phyloP scores from a whole-genome alignment of 2,329 filamentous ascomycete species.

The Chaetomiaceae sp. region DNA sequence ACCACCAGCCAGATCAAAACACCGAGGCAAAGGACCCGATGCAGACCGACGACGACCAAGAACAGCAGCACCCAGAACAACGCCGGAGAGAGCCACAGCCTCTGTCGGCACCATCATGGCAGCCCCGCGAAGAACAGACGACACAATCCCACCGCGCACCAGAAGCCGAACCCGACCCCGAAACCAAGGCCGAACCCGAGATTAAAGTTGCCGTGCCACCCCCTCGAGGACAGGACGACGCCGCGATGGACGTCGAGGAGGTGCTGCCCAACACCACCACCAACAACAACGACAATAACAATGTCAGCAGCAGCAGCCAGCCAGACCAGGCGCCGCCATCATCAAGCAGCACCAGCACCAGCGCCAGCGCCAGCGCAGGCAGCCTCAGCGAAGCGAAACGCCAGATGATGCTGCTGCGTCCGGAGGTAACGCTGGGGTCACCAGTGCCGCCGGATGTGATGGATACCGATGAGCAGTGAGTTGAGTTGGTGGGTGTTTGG shows the following conservation, averaged over 20 bases:
- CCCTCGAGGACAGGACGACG: constrained; percentile 3
- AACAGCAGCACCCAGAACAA: neutral
- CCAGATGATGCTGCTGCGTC: constrained; percentile 10
- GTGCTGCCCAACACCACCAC: too few species aligned
- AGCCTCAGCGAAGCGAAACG: constrained; percentile 13
- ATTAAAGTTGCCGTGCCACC: constrained; percentile 12
- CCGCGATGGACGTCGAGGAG: constrained; percentile 19
- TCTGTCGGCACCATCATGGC: neutral
- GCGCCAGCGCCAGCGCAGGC: neutral
- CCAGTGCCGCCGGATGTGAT: constrained; percentile 25
- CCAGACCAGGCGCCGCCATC: constrained; percentile 2
- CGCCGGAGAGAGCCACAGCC: neutral
- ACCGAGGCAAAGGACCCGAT: neutral
- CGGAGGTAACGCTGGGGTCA: constrained; percentile 26
- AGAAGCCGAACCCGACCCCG: neutral
- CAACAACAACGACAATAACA: too few species aligned
- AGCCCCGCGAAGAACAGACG: too few species aligned
- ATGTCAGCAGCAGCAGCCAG: constrained; percentile 1
- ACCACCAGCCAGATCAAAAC: neutral
- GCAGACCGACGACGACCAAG: neutral
- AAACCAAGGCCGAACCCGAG: constrained; percentile 11
- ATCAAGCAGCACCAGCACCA: too few species aligned
- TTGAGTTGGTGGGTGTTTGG: too few species aligned
- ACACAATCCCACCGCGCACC: neutral
- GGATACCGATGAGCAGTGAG: constrained; percentile 19